Evolutionary conservation across 169 alveolate genomes (phyloP).

Genomic region (Besnoitia besnoiti): DNA sequence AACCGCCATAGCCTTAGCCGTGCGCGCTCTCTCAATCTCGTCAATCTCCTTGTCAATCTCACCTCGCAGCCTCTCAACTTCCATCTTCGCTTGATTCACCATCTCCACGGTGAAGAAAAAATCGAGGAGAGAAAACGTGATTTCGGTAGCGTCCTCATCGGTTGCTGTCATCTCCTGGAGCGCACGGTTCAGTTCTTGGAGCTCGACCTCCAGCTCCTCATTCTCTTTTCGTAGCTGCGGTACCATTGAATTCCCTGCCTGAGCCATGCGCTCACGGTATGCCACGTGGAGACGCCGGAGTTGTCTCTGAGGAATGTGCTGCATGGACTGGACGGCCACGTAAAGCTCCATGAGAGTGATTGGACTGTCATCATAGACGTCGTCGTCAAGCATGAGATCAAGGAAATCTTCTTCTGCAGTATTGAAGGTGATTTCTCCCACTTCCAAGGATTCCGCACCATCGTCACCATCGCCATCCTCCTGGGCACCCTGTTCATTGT

Average conservation of each 20-base stretch:
- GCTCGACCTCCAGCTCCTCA: constrained; percentile 63
- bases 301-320: constrained; percentile 61
- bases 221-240: constrained; percentile 66
- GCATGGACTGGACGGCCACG: constrained; percentile 72
- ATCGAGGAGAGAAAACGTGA: constrained; percentile 46
- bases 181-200: constrained; percentile 62
- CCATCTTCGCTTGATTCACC: constrained; percentile 61
- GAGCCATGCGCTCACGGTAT: constrained; percentile 68
- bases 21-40: constrained; percentile 52
- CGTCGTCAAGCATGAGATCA: constrained; percentile 66
- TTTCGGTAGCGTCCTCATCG: constrained; percentile 5
- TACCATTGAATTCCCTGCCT: constrained; percentile 51
- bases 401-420: constrained; percentile 58
- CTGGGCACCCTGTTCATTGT: constrained; percentile 24
- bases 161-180: constrained; percentile 53
- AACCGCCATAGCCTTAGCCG: constrained; percentile 62
- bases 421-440: constrained; percentile 43
- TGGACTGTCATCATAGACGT: constrained; percentile 69
- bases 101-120: constrained; percentile 67
- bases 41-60: constrained; percentile 45
- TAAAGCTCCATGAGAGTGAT: constrained; percentile 70
- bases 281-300: constrained; percentile 66
- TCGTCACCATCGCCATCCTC: constrained; percentile 46
- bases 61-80: constrained; percentile 45
- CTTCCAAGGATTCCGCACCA: neutral